These are phyloP conservation scores for Phytophthora citrophthora DNA, from an alignment of 352 stramenopile genomes.

Conservation along the genomic window DNA sequence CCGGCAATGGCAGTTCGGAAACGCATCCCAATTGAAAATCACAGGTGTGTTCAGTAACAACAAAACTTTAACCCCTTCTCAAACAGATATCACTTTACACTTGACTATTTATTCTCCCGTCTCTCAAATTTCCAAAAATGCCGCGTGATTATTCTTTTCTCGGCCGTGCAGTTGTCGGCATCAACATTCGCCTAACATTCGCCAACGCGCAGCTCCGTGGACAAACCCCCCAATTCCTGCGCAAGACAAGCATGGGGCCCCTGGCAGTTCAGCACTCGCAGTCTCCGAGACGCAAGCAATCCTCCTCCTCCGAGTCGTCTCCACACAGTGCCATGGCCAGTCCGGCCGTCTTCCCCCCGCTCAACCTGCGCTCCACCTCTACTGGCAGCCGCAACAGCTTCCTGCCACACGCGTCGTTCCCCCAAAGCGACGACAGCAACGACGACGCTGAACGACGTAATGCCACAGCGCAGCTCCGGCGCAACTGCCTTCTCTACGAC, in stretches of 20 bases:
- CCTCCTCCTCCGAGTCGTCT: constrained; percentile 13
- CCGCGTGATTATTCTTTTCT: constrained; percentile 43
- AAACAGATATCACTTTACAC: neutral
- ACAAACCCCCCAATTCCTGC: constrained; percentile 12
- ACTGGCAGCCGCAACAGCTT: constrained; percentile 9
- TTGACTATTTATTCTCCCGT: neutral
- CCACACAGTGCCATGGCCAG: constrained; percentile 13
- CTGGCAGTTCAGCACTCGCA: constrained; percentile 37
- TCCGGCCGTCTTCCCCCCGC: constrained; percentile 32
- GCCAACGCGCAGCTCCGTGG: constrained; percentile 22
- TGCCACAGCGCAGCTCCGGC: too few relatives aligned
- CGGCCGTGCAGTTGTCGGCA: constrained; percentile 27
- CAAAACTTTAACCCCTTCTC: neutral
- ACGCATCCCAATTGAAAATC: constrained; percentile 4
- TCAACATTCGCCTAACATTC: constrained; percentile 53
- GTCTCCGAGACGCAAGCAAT: constrained; percentile 18
- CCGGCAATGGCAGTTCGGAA: constrained; percentile 7
- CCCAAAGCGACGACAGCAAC: constrained; percentile 23
- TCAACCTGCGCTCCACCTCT: constrained; percentile 30
- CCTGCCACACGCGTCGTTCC: constrained; percentile 32
- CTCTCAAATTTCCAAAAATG: constrained; percentile 17
- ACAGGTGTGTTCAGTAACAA: neutral
- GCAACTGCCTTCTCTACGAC: too few relatives aligned
- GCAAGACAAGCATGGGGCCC: constrained; percentile 16
- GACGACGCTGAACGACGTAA: constrained; percentile 46